Evolutionary conservation across 768 basidiomycete genomes (phyloP), one percentile per base, ranked within the genome.

Genomic region (Tylopilus felleus): DNA sequence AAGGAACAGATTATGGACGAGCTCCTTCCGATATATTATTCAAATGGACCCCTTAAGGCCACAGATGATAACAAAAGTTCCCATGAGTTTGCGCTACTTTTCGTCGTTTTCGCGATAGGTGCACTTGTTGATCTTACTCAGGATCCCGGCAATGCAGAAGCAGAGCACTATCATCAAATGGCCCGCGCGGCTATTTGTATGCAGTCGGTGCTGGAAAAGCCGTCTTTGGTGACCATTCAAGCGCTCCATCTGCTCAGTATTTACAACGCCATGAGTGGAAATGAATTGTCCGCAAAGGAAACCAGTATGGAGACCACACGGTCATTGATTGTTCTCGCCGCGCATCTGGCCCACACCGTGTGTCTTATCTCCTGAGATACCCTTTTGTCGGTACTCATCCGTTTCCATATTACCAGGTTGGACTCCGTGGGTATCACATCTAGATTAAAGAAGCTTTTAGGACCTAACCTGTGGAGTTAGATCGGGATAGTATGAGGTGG

Each of bases 301-400:
- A 82, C 82, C 4, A 84, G 81, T 55, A 87, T 82, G 84, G 85
- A 86, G 71, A 80, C 81, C 71, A 82, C 85, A 19, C 86, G 86
- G 86, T 80, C 77, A 13, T 67, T 86, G 42, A 74, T 85, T 36
- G 82, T 80, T 12, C 72, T 88, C n/a, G 83, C 83, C 1, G 76
- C 80, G 13, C 83, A 88, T 72, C 64, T 88, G 38, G 77, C 83
- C 51, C 83, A 85, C 70, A 80, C 83, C 10, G 84, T 86, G 62
- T 50, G 83, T 75, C 31, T 49, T 41, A 55, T 25, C 47, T 51
- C 49, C 38, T 28, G 49, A 47, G 43, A 25, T 43, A 9, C n/a
- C 40, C 8, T 43, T 17, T 56, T 16, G 14, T 55, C 51, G 40
- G 22, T 51, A 12, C 59, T 63, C 35, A 65, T 58, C 39, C 48